Conservation (phyloP, 1,284 basidiomycete species). For the Erythrobasidium hasegawianum region DNA sequence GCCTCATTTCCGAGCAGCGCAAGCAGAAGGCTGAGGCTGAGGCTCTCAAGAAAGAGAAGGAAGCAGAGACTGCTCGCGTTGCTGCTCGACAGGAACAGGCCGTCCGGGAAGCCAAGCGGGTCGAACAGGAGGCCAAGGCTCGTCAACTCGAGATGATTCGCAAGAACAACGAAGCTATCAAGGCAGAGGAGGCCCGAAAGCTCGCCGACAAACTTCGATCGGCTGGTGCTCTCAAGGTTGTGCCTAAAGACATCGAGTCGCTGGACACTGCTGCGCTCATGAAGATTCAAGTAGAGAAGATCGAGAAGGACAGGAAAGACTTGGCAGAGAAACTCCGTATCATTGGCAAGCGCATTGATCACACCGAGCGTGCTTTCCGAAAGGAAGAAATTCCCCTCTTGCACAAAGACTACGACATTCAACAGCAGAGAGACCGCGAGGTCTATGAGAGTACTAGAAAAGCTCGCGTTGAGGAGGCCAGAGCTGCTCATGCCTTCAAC, state of each 20-base stretch:
- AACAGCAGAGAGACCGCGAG: slow-evolving; percentile 70
- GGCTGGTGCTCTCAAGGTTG: slow-evolving; percentile 26
- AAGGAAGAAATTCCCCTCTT: slow-evolving; percentile 89
- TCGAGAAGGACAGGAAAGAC: slow-evolving; percentile 95
- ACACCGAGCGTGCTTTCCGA: slow-evolving; percentile 90
- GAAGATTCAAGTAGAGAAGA: slow-evolving; percentile 84
- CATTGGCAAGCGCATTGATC: slow-evolving; percentile 85
- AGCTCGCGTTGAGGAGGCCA: slow-evolving; percentile 61
- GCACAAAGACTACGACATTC: slow-evolving; percentile 78
- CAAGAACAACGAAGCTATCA: slow-evolving; percentile 76
- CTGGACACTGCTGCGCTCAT: slow-evolving; percentile 86
- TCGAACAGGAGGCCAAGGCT: slow-evolving; percentile 65
- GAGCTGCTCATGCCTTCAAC: slow-evolving; percentile 64
- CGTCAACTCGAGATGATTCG: slow-evolving; percentile 74
- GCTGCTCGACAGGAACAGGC: slow-evolving; percentile 67
- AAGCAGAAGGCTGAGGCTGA: slow-evolving; percentile 85
- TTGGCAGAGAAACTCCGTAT: slow-evolving; percentile 78
- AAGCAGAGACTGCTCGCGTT: slow-evolving; percentile 75
- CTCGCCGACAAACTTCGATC: slow-evolving; percentile 61
- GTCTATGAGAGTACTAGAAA: slow-evolving; percentile 66
- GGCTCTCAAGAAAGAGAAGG: slow-evolving; percentile 79
- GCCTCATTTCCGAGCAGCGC: slow-evolving; percentile 78
- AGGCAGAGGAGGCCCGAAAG: slow-evolving; percentile 81
- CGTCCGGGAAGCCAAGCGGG: slow-evolving; percentile 65
- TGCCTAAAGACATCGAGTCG: slow-evolving; percentile 67